A percentile compares a stretch with the other conserved stretches of the same genome.
These are phyloP conservation scores for Linum tenue DNA, from an alignment of 345 rosid species.

Conservation along the genomic window DNA sequence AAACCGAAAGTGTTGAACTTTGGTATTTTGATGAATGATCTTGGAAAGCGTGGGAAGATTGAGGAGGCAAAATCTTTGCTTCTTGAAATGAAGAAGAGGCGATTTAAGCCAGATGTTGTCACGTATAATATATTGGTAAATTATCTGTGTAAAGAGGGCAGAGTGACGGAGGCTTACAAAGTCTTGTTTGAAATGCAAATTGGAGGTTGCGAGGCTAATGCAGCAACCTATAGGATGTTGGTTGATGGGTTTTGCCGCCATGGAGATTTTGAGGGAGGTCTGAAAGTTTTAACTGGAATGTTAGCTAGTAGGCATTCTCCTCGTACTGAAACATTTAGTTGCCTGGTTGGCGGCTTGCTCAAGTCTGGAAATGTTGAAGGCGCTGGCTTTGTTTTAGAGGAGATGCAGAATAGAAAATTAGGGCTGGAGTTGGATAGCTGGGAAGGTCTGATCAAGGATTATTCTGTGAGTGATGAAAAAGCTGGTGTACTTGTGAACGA, in stretches of 20 bases:
- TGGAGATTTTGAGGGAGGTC: conserved; percentile 58
- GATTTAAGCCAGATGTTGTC: conserved; percentile 70
- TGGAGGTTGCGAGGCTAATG: conserved; percentile 69
- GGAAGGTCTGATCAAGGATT: conserved; percentile 40
- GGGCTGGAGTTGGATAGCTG: conserved; percentile 39
- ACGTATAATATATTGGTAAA: conserved; percentile 66
- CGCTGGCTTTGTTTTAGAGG: conserved; percentile 63
- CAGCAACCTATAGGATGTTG: conserved; percentile 80
- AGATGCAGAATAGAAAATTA: conserved; percentile 59
- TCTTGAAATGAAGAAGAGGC: conserved; percentile 68
- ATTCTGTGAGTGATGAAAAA: conserved; percentile 26
- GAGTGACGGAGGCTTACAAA: conserved; percentile 52
- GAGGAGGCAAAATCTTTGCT: conserved; percentile 59
- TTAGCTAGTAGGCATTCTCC: conserved; percentile 55
- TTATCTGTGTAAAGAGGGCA: conserved; percentile 55
- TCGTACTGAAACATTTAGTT: conserved; percentile 38
- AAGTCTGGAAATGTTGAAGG: conserved; percentile 44
- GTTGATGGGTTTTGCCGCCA: conserved; percentile 61
- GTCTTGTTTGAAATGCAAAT: conserved; percentile 61
- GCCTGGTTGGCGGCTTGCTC: conserved; percentile 45
- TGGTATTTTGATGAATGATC: conserved; percentile 75
- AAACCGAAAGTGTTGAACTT: conserved; percentile 51
- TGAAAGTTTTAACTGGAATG: conserved; percentile 71
- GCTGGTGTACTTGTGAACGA: conserved; percentile 35
- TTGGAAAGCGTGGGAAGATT: conserved; percentile 68